Conservation (phyloP, 306 rosid genomes). For the Echinosophora koreensis region DNA sequence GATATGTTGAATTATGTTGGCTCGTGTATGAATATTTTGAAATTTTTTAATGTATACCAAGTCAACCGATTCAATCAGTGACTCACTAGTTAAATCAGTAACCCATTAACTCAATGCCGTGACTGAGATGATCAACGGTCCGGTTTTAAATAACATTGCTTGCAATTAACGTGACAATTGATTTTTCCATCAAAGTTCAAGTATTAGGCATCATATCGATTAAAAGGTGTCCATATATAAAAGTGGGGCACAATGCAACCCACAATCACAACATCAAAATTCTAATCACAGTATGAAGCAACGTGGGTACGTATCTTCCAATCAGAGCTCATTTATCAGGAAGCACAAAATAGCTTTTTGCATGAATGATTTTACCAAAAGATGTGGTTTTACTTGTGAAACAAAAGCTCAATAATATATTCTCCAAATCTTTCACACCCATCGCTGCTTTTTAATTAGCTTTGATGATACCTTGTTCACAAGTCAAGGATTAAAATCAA, state of each 20-base stretch:
- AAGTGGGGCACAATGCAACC: slow-evolving; percentile 63
- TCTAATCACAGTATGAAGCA: slow-evolving; percentile 42
- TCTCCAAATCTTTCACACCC: slow-evolving; percentile 55
- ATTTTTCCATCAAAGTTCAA: slow-evolving; percentile 40
- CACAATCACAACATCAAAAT: slow-evolving; percentile 57
- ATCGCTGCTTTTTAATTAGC: slow-evolving; percentile 50
- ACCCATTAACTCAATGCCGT: too few species aligned
- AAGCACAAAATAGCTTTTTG: slow-evolving; percentile 35
- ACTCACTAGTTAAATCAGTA: too few species aligned
- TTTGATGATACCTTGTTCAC: slow-evolving; percentile 41
- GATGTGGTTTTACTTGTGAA: slow-evolving; percentile 45
- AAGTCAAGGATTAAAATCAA: slow-evolving; percentile 49
- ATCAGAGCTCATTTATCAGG: slow-evolving; percentile 36
- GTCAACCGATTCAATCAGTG: too few species aligned
- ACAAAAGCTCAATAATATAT: slow-evolving; percentile 52
- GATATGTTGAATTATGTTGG: too few species aligned
- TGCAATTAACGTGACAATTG: background rate
- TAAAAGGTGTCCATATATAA: slow-evolving; percentile 34
- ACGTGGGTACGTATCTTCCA: slow-evolving; percentile 42
- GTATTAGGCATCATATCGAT: slow-evolving; percentile 41
- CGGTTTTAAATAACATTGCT: too few species aligned
- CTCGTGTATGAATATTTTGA: too few species aligned
- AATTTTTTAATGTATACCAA: too few species aligned
- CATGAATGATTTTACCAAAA: slow-evolving; percentile 51
- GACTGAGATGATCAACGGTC: too few species aligned